These are phyloP conservation scores for Hydnomerulius pinastri DNA, from an alignment of 768 basidiomycete species.

Conservation along the genomic window DNA sequence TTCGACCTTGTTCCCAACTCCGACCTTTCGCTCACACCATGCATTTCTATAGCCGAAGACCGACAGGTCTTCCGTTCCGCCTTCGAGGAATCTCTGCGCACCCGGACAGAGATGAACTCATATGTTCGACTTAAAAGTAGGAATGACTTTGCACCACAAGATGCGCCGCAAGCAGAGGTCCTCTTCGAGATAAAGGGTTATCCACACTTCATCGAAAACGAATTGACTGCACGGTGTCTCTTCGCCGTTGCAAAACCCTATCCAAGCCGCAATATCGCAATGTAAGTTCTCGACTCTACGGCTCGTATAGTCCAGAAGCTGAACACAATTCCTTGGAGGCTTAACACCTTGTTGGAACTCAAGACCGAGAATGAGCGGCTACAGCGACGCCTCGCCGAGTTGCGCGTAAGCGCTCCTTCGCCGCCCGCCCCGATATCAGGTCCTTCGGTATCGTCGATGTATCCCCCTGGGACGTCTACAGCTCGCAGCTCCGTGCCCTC, in stretches of 20 bases:
- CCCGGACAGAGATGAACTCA: slow-evolving; percentile 50
- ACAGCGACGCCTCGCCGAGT: slow-evolving; percentile 56
- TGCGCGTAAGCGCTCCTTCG: slow-evolving; percentile 31
- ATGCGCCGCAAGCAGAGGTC: slow-evolving; percentile 43
- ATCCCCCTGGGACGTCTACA: slow-evolving; percentile 28
- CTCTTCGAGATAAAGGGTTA: slow-evolving; percentile 74
- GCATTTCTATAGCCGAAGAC: slow-evolving; percentile 54
- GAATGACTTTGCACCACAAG: slow-evolving; percentile 28
- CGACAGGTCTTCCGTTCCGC: slow-evolving; percentile 42
- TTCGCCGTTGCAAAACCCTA: slow-evolving; percentile 78
- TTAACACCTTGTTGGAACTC: slow-evolving; percentile 76
- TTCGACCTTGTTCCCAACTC: not conserved
- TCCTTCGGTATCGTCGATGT: slow-evolving; percentile 24
- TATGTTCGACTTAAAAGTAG: slow-evolving; percentile 64
- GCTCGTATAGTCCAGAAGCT: not conserved
- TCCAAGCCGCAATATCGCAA: slow-evolving; percentile 69
- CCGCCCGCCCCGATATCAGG: slow-evolving; percentile 15
- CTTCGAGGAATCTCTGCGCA: slow-evolving; percentile 57
- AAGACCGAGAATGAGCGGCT: slow-evolving; percentile 87
- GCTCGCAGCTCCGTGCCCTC: slow-evolving; percentile 22
- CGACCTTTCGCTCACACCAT: slow-evolving; percentile 1
- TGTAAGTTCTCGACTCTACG: slow-evolving; percentile 42
- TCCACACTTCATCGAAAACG: slow-evolving; percentile 48
- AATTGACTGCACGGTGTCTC: slow-evolving; percentile 55
- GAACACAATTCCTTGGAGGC: slow-evolving; percentile 40